phyloP scores from a whole-genome alignment of 176 grass and related monocot species.

The Chrysopogon serrulatus region DNA sequence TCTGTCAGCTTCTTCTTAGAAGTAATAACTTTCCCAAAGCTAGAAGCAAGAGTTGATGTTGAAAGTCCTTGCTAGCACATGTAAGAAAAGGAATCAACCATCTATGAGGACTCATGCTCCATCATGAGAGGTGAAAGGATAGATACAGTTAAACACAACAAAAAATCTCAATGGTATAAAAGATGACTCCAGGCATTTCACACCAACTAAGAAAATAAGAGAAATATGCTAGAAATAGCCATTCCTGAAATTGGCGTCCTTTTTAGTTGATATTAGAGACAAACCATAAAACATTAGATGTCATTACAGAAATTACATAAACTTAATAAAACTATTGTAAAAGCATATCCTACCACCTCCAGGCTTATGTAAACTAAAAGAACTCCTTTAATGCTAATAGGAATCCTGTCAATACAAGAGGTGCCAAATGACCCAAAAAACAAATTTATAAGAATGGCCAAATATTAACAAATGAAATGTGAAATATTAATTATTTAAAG shows the following conservation, averaged over 20 bases:
- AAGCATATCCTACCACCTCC: not conserved
- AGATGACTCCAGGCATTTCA: too few relatives aligned
- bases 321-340: not conserved
- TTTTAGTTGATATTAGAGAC: not conserved
- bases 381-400: not conserved
- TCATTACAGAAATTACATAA: not conserved
- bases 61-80: conserved; percentile 93
- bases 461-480: not conserved
- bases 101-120: not conserved
- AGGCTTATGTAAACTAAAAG: not conserved
- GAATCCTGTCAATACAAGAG: not conserved
- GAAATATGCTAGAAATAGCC: not conserved
- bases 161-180: not conserved
- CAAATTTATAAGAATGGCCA: not conserved
- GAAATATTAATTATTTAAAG: not conserved
- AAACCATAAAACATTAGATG: not conserved
- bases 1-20: conserved; percentile 75
- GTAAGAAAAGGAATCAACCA: conserved; percentile 28
- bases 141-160: not conserved
- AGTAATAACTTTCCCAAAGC: conserved; percentile 97
- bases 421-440: not conserved
- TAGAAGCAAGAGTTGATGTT: conserved; percentile 91
- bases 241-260: not conserved
- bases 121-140: not conserved
- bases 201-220: too few relatives aligned